phyloP scores from a whole-genome alignment of 345 rosid genomes.

The Eucalyptus marginata region DNA sequence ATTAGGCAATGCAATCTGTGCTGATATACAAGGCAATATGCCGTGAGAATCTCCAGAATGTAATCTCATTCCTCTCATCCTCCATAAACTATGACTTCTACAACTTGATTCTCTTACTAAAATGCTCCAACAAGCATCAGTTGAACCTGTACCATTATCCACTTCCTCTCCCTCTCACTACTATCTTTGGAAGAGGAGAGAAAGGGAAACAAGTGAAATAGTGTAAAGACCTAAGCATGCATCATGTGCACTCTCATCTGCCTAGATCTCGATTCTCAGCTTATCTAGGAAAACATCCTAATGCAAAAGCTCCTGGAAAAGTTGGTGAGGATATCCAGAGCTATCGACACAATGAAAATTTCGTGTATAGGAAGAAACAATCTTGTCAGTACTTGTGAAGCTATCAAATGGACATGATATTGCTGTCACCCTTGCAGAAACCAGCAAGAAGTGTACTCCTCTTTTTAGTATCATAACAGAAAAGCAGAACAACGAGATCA shows the following conservation, averaged over 20 bases:
- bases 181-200: neutral
- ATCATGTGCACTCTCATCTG: neutral
- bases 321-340: neutral
- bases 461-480: neutral
- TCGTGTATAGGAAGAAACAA: neutral
- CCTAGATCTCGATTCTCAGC: neutral
- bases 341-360: neutral
- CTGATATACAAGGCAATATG: neutral
- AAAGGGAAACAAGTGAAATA: neutral
- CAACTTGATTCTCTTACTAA: neutral
- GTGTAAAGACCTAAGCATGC: neutral
- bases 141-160: neutral
- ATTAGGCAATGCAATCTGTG: neutral
- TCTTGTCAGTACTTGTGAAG: neutral
- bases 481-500: neutral
- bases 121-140: neutral
- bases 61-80: neutral
- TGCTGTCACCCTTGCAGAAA: neutral
- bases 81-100: neutral
- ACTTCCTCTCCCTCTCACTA: neutral
- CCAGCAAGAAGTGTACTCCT: neutral
- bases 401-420: neutral
- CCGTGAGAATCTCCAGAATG: neutral
- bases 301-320: neutral
- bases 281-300: neutral